These are phyloP conservation scores for Epichloe uncinata DNA, from an alignment of 2,329 filamentous ascomycete genomes.

Conservation along the genomic window DNA sequence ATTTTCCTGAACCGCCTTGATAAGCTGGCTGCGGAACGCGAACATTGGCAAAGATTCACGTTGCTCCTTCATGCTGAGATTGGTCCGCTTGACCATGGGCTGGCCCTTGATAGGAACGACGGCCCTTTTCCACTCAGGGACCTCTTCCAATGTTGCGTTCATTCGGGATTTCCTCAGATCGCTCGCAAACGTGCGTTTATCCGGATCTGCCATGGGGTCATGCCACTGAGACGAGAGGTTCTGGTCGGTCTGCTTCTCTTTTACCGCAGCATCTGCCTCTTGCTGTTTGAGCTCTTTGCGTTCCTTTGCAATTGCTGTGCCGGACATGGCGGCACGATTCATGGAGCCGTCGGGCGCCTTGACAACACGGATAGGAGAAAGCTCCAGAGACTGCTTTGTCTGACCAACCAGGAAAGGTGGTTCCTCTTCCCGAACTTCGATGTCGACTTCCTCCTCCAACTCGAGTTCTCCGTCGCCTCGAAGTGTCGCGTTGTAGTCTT, in stretches of 20 bases:
- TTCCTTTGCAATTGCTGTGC: constrained; percentile 78
- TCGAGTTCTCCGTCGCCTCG: constrained; percentile 80
- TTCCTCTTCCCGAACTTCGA: constrained; percentile 91
- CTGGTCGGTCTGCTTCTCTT: constrained; percentile 58
- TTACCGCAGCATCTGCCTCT: constrained; percentile 62
- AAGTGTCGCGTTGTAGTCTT: constrained; percentile 81
- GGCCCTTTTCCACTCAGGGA: constrained; percentile 88
- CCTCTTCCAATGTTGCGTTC: constrained; percentile 47
- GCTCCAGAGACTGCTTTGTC: constrained; percentile 87
- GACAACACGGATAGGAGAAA: constrained; percentile 91
- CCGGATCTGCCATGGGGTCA: constrained; percentile 83
- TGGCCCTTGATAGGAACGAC: constrained; percentile 62
- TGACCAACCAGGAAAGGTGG: constrained; percentile 92
- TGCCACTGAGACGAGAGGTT: constrained; percentile 89
- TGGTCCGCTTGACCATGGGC: constrained; percentile 73
- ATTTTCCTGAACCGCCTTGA: constrained; percentile 76
- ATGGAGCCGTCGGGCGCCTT: constrained; percentile 98
- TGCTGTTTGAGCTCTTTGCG: constrained; percentile 78
- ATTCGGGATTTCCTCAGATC: constrained; percentile 61
- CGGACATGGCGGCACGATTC: constrained; percentile 91
- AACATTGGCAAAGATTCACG: constrained; percentile 80
- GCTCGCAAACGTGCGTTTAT: constrained; percentile 77
- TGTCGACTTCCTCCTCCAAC: constrained; percentile 92
- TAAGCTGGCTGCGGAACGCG: constrained; percentile 74
- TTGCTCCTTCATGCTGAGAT: constrained; percentile 89